A percentile compares a stretch with the other conserved stretches of the same genome.
These are phyloP conservation scores for Ceratocystis cacaofunesta DNA, from an alignment of 2,329 filamentous ascomycete species.

Conservation along the genomic window DNA sequence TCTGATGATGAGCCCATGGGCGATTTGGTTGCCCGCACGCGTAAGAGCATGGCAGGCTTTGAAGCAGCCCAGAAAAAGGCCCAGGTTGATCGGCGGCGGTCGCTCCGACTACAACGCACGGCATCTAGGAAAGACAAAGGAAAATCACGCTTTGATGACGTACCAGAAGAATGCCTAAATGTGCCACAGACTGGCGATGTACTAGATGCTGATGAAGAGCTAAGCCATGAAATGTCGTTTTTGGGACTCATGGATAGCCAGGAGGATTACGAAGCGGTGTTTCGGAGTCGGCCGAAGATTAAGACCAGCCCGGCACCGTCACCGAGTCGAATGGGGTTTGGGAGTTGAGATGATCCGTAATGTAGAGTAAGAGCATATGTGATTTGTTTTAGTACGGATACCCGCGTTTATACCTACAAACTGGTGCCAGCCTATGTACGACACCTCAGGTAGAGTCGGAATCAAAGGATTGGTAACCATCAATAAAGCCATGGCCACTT, in stretches of 20 bases:
- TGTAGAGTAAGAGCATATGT: too few relatives aligned
- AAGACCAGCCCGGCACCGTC: conserved; percentile 54
- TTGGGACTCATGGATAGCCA: conserved; percentile 52
- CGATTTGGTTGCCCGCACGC: conserved; percentile 42
- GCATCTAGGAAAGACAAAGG: conserved; percentile 25
- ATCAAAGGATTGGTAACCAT: too few relatives aligned
- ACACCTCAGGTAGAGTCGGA: too few relatives aligned
- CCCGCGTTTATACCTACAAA: too few relatives aligned
- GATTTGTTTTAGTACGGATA: too few relatives aligned
- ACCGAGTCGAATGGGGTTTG: conserved; percentile 23
- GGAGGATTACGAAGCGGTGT: conserved; percentile 69
- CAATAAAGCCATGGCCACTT: not conserved
- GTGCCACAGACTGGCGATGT: conserved; percentile 17
- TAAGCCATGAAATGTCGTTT: conserved; percentile 32
- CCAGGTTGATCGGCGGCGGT: conserved; percentile 40
- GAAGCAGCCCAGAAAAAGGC: conserved; percentile 47
- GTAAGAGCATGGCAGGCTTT: conserved; percentile 46
- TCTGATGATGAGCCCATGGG: conserved; percentile 25
- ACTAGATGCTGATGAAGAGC: conserved; percentile 16
- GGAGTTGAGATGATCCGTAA: conserved; percentile 1
- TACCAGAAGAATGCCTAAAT: conserved; percentile 31
- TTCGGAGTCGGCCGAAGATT: conserved; percentile 70
- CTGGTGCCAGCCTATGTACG: too few relatives aligned
- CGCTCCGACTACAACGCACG: conserved; percentile 20
- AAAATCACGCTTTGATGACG: conserved; percentile 21